These are phyloP conservation scores for Pyrus hybrid DNA, from an alignment of 331 rosid genomes.

Conservation along the genomic window DNA sequence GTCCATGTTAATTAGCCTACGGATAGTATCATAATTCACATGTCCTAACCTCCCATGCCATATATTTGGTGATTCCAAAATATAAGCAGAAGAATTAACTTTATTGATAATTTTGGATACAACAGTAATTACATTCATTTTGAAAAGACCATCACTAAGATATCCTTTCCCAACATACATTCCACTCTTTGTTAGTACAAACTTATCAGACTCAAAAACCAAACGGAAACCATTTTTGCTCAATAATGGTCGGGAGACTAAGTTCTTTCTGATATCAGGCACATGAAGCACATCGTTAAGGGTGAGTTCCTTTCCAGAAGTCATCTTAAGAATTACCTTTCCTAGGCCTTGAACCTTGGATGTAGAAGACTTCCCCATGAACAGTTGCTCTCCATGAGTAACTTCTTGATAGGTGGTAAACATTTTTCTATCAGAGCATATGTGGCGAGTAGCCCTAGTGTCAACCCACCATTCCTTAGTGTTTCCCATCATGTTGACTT, in stretches of 20 bases:
- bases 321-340: no score
- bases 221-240: no score
- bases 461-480: not conserved
- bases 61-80: not conserved
- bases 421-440: not conserved
- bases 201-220: no score
- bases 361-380: not conserved
- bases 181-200: no score
- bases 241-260: no score
- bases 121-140: not conserved
- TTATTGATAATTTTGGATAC: not conserved
- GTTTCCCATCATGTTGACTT: not conserved
- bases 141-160: not conserved
- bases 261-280: no score
- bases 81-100: not conserved
- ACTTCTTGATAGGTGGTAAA: no score
- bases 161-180: no score
- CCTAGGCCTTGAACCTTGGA: not conserved
- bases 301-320: no score
- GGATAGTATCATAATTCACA: not conserved
- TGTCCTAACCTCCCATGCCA: not conserved
- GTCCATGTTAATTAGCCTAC: no score
- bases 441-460: not conserved
- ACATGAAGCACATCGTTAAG: no score
- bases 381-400: no score